Evolutionary conservation across 768 basidiomycete species (phyloP).

Genomic region (Termitomyces sp.): DNA sequence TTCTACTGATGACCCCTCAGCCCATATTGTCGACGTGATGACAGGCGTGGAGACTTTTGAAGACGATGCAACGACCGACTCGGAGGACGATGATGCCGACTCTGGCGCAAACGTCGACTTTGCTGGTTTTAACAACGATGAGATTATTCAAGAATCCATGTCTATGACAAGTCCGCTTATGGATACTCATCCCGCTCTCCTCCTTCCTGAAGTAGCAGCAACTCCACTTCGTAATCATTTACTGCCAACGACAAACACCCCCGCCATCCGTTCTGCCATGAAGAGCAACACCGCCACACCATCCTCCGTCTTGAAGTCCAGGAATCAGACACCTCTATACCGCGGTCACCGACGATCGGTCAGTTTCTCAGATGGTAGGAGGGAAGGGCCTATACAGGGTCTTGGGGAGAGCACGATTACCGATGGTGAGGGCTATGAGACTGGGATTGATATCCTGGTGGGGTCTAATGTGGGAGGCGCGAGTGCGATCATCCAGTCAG

Average conservation of each 20-base stretch:
- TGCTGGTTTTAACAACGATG: slow-evolving; percentile 37
- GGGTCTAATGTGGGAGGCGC: slow-evolving; percentile 15
- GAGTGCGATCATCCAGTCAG: slow-evolving; percentile 47
- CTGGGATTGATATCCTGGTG: slow-evolving; percentile 16
- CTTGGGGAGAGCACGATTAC: slow-evolving; percentile 33
- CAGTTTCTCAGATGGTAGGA: slow-evolving; percentile 94
- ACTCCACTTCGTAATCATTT: slow-evolving; percentile 25
- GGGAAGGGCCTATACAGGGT: slow-evolving; percentile 83
- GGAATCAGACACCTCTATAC: slow-evolving; percentile 53
- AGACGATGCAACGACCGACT: slow-evolving; percentile 46
- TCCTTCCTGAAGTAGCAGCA: not conserved
- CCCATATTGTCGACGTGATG: slow-evolving; percentile 48
- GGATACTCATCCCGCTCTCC: slow-evolving; percentile 2
- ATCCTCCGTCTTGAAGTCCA: slow-evolving; percentile 53
- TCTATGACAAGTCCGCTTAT: slow-evolving; percentile 10
- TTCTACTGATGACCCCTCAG: slow-evolving; percentile 61
- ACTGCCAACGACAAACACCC: slow-evolving; percentile 23
- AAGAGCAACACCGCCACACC: slow-evolving; percentile 49
- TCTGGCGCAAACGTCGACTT: slow-evolving; percentile 23
- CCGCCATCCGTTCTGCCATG: slow-evolving; percentile 39
- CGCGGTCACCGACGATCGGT: slow-evolving; percentile 74
- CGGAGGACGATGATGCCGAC: slow-evolving; percentile 42
- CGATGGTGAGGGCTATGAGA: slow-evolving; percentile 29
- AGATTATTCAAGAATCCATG: slow-evolving; percentile 9
- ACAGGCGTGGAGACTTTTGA: slow-evolving; percentile 42